Evolutionary conservation across 768 basidiomycete genomes (phyloP), one percentile per base, ranked within the genome.

Genomic region (Chalciporus chontae): DNA sequence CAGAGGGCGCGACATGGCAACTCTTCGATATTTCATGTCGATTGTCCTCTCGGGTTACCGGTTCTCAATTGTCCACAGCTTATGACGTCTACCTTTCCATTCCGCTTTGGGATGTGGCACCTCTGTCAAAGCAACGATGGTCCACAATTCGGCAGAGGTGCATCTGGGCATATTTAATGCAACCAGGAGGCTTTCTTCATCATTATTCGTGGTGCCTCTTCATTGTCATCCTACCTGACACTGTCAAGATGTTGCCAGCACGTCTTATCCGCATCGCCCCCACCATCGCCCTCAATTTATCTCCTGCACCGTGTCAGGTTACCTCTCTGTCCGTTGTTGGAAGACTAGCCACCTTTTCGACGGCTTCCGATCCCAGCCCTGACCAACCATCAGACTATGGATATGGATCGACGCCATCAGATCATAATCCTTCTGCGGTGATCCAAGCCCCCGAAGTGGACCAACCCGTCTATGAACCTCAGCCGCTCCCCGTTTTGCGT

Each of bases 151-250:
- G 5, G 1, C 51, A 40, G 45, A 39, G 17, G 27, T 21, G 42
- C 17, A 18, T 17, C 29, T 17, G 10, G 26, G 26, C 10, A n/a
- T 52, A 63, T 65, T 60, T 63, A 60, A 57, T n/a, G 27, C 46
- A 21, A 27, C 31, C 7, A 9, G 13, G 37, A 8, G 8, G 6
- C 5, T 2, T 3, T 24, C 36, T 42, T 14, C 9, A 2, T 19
- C 42, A 43, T 18, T 19, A 15, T 45, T 39, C 13, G 44, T 44
- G 31, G 47, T 50, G n/a, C 9, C 7, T 27, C 31, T 23, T 27
- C 38, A n/a, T 31, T 9, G 17, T 46, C 26, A 5, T 37, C 37
- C 17, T 15, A 29, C 26, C 26, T 26, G 26, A 13, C 21, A 32
- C 13, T 17, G 19, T 18, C 26, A 3, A 26, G 41, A 27, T 18